Conservation (phyloP, 192 early-diverging fungal genomes). For the Coemansia sp. region DNA sequence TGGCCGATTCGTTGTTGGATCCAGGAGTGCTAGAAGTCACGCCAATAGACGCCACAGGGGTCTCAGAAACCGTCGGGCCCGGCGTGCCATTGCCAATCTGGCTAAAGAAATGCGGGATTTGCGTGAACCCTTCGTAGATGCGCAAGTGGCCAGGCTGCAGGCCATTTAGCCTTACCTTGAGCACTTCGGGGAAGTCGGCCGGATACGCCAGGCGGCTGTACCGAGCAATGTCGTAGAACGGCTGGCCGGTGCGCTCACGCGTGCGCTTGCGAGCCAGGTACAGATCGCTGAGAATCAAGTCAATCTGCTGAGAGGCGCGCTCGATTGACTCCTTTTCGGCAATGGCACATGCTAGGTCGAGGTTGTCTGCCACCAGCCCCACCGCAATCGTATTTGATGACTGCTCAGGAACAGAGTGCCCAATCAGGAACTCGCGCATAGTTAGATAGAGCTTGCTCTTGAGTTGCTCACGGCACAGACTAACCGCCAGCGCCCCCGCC, state of each 20-base stretch:
- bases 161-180: conserved; percentile 81
- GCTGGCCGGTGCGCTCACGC: conserved; percentile 83
- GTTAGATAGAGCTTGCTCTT: conserved; percentile 70
- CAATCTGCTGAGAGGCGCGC: conserved; percentile 92
- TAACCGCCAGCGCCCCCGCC: conserved; percentile 81
- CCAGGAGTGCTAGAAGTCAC: not conserved
- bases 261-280: conserved; percentile 80
- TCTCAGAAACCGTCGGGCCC: not conserved
- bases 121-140: conserved; percentile 83
- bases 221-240: conserved; percentile 83
- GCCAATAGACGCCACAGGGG: not conserved
- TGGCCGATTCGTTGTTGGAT: not conserved
- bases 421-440: conserved; percentile 47
- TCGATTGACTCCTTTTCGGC: conserved; percentile 95
- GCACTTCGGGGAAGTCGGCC: conserved; percentile 78
- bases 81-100: conserved; percentile 41
- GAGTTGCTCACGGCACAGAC: conserved; percentile 91
- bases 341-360: conserved; percentile 91
- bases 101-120: conserved; percentile 61
- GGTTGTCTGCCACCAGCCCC: conserved; percentile 84
- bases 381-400: conserved; percentile 78
- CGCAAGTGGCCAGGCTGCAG: conserved; percentile 74
- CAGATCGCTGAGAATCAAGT: conserved; percentile 69
- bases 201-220: conserved; percentile 78
- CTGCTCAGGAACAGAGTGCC: conserved; percentile 40